Evolutionary conservation across 345 rosid genomes (phyloP).

Genomic region (Rhodamnia argentea): DNA sequence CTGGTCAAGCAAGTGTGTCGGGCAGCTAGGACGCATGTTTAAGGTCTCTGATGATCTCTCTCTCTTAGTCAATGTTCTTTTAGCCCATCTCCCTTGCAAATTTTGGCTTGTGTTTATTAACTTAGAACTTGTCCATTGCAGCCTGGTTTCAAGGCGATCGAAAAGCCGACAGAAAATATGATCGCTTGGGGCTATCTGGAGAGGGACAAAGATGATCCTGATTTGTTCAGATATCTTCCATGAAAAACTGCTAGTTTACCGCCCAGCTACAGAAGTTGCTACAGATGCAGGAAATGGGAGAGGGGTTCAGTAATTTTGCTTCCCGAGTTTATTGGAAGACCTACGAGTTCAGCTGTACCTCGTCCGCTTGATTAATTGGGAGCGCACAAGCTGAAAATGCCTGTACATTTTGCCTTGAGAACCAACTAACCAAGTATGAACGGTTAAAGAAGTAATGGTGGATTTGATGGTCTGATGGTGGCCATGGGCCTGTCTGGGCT

Average conservation of each 20-base stretch:
- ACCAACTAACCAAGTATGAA: not conserved
- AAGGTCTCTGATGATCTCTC: conserved; percentile 26
- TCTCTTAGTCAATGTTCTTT: not conserved
- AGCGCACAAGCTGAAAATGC: not conserved
- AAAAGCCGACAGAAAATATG: conserved; percentile 64
- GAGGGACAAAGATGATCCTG: conserved; percentile 48
- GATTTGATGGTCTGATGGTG: not conserved
- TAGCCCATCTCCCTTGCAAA: not conserved
- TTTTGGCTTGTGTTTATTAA: not conserved
- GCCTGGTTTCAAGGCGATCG: conserved; percentile 69
- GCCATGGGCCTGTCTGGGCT: no score
- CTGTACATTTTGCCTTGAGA: not conserved
- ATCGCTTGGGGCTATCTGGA: conserved; percentile 56
- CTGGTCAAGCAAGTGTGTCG: conserved; percentile 50
- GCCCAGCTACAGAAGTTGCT: rapidly evolving
- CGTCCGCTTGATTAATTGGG: not conserved
- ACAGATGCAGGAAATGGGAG: rapidly evolving
- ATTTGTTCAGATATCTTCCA: conserved; percentile 45
- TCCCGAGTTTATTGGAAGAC: not conserved
- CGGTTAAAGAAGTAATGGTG: not conserved
- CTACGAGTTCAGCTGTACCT: not conserved
- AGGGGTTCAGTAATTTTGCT: not conserved
- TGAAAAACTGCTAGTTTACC: not conserved
- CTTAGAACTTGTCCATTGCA: conserved; percentile 14
- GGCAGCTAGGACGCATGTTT: conserved; percentile 61